Evolutionary conservation across 2,329 filamentous ascomycete species (phyloP).

Genomic region (Clathrospora elynae): DNA sequence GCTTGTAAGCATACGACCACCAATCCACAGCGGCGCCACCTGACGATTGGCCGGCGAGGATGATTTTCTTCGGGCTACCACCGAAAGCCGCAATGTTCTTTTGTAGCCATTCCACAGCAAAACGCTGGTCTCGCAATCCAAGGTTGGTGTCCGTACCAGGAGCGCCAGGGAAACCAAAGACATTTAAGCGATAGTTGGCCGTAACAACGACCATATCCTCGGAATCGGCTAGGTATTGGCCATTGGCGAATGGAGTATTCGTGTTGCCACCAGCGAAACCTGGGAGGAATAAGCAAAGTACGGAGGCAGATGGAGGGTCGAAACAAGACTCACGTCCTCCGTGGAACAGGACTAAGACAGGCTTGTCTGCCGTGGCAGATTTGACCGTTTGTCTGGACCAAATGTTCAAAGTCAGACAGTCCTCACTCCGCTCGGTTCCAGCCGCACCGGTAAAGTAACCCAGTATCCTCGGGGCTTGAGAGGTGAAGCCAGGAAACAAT

Average conservation of each 20-base stretch:
- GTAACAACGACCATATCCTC: slow-evolving; percentile 52
- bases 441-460: slow-evolving; percentile 24
- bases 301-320: neutral
- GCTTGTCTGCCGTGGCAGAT: slow-evolving; percentile 29
- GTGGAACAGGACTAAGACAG: slow-evolving; percentile 51
- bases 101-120: slow-evolving; percentile 59
- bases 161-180: slow-evolving; percentile 45
- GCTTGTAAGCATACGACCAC: slow-evolving; percentile 54
- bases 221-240: slow-evolving; percentile 42
- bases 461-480: slow-evolving; percentile 25
- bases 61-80: slow-evolving; percentile 53
- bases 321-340: slow-evolving; percentile 44
- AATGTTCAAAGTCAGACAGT: slow-evolving; percentile 41
- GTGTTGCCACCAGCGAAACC: slow-evolving; percentile 47
- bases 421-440: slow-evolving; percentile 31
- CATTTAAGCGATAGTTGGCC: slow-evolving; percentile 48
- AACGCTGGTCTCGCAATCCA: slow-evolving; percentile 60
- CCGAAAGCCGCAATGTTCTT: slow-evolving; percentile 59
- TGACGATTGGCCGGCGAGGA: slow-evolving; percentile 57
- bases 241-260: slow-evolving; percentile 47
- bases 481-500: slow-evolving; percentile 29
- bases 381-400: slow-evolving; percentile 36
- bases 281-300: neutral
- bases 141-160: slow-evolving; percentile 50
- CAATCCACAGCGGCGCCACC: slow-evolving; percentile 53